A percentile compares a stretch with the other conserved stretches of the same genome.
Evolutionary conservation across 2,329 filamentous ascomycete species (phyloP).

Genomic region (Elsinoe arachidis): DNA sequence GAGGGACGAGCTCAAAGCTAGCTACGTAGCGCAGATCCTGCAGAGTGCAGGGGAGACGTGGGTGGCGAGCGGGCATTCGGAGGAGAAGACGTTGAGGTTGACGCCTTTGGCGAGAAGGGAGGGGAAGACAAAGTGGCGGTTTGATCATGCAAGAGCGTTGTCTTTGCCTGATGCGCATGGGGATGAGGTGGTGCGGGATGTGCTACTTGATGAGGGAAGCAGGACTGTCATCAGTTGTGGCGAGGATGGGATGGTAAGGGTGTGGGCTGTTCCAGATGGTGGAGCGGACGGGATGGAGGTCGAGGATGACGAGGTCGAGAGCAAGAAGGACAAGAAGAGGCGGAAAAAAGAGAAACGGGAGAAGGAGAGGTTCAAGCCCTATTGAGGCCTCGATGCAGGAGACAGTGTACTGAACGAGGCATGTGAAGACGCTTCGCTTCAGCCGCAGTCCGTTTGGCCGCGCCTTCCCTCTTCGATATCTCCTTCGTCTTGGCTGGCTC

Average conservation of each 20-base stretch:
- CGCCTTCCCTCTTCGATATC: too few relatives aligned
- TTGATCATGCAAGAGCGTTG: constrained; percentile 16
- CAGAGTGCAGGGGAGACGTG: constrained; percentile 46
- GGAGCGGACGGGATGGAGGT: constrained; percentile 14
- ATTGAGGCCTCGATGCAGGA: constrained; percentile 18
- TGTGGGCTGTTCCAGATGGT: constrained; percentile 29
- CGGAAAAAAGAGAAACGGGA: constrained; percentile 26
- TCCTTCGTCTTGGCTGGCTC: too few relatives aligned
- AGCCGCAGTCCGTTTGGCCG: too few relatives aligned
- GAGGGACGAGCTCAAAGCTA: constrained; percentile 55
- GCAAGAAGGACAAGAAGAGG: constrained; percentile 23
- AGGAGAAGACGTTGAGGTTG: constrained; percentile 14
- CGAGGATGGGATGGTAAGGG: constrained; percentile 40
- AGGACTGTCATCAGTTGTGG: constrained; percentile 36
- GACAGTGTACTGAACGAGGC: too few relatives aligned
- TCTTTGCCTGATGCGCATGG: constrained; percentile 37
- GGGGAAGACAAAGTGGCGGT: constrained; percentile 15
- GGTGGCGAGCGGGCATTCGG: constrained; percentile 16
- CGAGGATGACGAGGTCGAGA: constrained; percentile 9
- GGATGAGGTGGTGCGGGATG: constrained; percentile 40
- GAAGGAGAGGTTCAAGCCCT: constrained; percentile 33
- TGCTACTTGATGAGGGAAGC: constrained; percentile 24
- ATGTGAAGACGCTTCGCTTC: too few relatives aligned
- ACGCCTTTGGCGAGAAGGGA: constrained; percentile 11
- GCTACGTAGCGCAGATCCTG: constrained; percentile 63